Evolutionary conservation across 208 protist species (phyloP), one percentile per base, ranked within the genome.

Genomic region (Porcisia deanei): DNA sequence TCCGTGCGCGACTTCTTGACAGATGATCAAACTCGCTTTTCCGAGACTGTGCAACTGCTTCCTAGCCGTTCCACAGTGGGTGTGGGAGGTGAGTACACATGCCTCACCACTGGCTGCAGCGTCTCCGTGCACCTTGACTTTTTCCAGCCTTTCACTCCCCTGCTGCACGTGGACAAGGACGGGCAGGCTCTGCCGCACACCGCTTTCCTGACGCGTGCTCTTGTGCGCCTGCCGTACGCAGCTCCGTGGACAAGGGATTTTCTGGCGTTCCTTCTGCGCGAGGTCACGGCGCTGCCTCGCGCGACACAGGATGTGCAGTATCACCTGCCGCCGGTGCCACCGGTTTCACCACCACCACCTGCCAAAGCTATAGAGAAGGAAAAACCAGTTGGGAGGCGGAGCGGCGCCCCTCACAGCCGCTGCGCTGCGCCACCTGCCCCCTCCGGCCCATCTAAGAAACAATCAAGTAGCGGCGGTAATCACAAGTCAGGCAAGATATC

Each of bases 151-250:
- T 84, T 95, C 9, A 84, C 89, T 0, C 61, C 47, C n/a, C 59
- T 88, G 34, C 75, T 69, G 25, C 93, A 97, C 79, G 91, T 97
- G 4, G 77, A 85, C 57, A 72, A 82, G 39, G 73, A 77, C 16
- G 93, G 90, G 9, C 54, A 45, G 43, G 61, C 77, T 14, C 73
- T 75, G 22, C 63, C 72, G 16, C 67, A 71, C 16, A 77, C 78
- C 4, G 71, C 76, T 0, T 91, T 95, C 73, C 76, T 97, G 52
- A 91, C 93, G 0, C 85, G 87, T 70, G 88, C 81, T 37, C 66
- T 97, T 30, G 74, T 94, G 53, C 78, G 85, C 59, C 82, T 97
- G 81, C 91, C 93, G 39, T 97, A 93, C 75, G 69, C 70, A 3
- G 85, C 85, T 9, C 68, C 80, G 54, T 94, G 91, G 88, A 84